Percentiles rank a stretch among this genome's conserved stretches.
These are phyloP conservation scores for Coemansia interrupta DNA, from an alignment of 192 early-diverging fungal genomes.

Conservation along the genomic window DNA sequence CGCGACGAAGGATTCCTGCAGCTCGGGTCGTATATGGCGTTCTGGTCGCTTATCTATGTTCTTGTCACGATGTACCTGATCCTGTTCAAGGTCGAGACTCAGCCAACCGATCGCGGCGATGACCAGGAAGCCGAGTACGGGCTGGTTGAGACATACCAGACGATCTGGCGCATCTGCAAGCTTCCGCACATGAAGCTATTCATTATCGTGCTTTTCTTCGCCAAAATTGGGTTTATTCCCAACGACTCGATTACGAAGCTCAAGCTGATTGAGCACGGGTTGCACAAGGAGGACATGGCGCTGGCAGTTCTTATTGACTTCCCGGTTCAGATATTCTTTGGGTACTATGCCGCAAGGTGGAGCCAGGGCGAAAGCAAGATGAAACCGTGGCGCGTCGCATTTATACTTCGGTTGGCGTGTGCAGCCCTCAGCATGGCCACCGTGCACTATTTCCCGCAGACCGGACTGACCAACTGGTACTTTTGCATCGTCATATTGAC, in stretches of 20 bases:
- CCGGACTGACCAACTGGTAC: conserved; percentile 61
- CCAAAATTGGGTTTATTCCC: conserved; percentile 93
- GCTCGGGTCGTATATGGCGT: conserved; percentile 83
- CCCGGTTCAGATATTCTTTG: conserved; percentile 93
- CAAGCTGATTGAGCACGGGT: conserved; percentile 91
- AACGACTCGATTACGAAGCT: conserved; percentile 93
- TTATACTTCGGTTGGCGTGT: conserved; percentile 77
- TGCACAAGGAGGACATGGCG: conserved; percentile 93
- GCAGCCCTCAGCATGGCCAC: conserved; percentile 80
- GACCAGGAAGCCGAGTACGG: conserved; percentile 59
- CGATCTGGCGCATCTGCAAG: conserved; percentile 85
- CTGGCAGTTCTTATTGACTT: conserved; percentile 92
- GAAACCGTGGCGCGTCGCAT: conserved; percentile 89
- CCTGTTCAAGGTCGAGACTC: conserved; percentile 68
- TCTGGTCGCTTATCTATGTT: conserved; percentile 91
- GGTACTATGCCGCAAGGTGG: conserved; percentile 97
- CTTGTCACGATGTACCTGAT: conserved; percentile 80
- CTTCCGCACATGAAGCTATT: conserved; percentile 84
- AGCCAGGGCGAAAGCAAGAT: conserved; percentile 80
- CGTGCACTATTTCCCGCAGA: conserved; percentile 72
- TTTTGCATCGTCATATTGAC: conserved; percentile 75
- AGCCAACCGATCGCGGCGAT: not conserved
- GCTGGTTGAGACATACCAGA: conserved; percentile 73
- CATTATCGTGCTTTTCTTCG: conserved; percentile 73
- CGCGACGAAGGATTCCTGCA: conserved; percentile 68